These are phyloP conservation scores for Leccinum pachyderme DNA, from an alignment of 1,284 basidiomycete genomes.

Conservation along the genomic window DNA sequence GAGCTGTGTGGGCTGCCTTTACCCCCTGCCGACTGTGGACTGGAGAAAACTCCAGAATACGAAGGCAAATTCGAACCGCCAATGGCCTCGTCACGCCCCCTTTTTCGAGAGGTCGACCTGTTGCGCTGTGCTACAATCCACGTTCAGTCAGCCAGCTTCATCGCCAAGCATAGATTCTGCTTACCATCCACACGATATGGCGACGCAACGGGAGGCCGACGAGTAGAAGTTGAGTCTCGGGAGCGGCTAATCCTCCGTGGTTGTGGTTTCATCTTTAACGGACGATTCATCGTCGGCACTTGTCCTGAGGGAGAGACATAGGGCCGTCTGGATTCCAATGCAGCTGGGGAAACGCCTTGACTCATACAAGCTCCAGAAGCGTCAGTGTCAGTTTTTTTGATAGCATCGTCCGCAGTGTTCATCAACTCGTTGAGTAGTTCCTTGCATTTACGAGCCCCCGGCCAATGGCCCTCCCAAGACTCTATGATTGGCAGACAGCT, in stretches of 20 bases:
- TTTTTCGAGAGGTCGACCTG: slow-evolving; percentile 70
- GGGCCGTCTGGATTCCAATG: slow-evolving; percentile 50
- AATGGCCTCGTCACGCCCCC: slow-evolving; percentile 60
- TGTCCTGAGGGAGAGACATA: slow-evolving; percentile 27
- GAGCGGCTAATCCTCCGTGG: slow-evolving; percentile 53
- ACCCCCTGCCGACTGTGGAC: slow-evolving; percentile 44
- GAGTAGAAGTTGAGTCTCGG: slow-evolving; percentile 57
- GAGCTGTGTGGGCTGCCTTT: slow-evolving; percentile 67
- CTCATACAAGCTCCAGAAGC: slow-evolving; percentile 26
- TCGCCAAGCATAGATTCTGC: slow-evolving; percentile 21
- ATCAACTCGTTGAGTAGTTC: slow-evolving; percentile 70
- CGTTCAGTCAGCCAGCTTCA: slow-evolving; percentile 22
- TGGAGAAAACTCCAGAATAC: slow-evolving; percentile 53
- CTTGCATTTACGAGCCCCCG: slow-evolving; percentile 83
- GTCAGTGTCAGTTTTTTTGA: slow-evolving; percentile 39
- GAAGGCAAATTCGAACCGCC: slow-evolving; percentile 35
- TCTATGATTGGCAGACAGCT: slow-evolving; percentile 70
- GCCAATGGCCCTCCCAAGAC: slow-evolving; percentile 86
- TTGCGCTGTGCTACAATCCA: slow-evolving; percentile 56
- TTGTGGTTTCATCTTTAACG: slow-evolving; percentile 52
- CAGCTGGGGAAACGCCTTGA: slow-evolving; percentile 35
- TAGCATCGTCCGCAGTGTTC: slow-evolving; percentile 66
- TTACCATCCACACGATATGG: slow-evolving; percentile 69
- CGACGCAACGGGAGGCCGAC: slow-evolving; percentile 59
- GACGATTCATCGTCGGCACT: slow-evolving; percentile 40